Conservation (phyloP, 2,329 filamentous ascomycete species). For the Acrocalymma vagum region DNA sequence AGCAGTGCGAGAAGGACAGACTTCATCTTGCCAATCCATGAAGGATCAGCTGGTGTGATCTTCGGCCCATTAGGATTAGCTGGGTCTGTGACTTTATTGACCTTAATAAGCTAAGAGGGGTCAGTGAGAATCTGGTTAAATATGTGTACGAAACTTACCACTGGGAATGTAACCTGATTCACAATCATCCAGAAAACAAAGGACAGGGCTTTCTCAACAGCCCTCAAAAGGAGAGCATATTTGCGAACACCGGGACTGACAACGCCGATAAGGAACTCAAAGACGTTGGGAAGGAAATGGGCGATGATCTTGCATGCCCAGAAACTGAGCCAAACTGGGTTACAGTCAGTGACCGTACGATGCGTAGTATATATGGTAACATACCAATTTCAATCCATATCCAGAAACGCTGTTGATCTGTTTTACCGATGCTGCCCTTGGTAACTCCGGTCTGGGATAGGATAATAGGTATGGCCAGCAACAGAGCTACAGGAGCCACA, state of each 20-base stretch:
- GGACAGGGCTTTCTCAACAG: conserved; percentile 68
- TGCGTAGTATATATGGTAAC: conserved; percentile 8
- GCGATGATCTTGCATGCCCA: conserved; percentile 70
- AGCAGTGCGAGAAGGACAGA: conserved; percentile 73
- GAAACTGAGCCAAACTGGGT: conserved; percentile 65
- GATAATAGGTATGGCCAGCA: conserved; percentile 71
- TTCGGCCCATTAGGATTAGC: conserved; percentile 15
- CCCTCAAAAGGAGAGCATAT: conserved; percentile 66
- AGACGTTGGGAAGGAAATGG: conserved; percentile 66
- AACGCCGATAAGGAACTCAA: conserved; percentile 68
- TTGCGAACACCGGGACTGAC: conserved; percentile 72
- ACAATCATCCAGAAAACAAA: conserved; percentile 68
- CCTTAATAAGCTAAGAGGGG: conserved; percentile 16
- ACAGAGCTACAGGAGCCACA: conserved; percentile 63
- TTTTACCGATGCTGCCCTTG: conserved; percentile 59
- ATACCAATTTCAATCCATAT: conserved; percentile 68
- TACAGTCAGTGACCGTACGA: conserved; percentile 9
- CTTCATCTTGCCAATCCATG: conserved; percentile 66
- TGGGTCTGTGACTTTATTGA: conserved; percentile 17
- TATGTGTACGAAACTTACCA: conserved; percentile 45
- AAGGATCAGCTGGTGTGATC: conserved; percentile 7
- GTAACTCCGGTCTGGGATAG: conserved; percentile 60
- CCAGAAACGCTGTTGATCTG: conserved; percentile 69
- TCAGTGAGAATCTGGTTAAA: conserved; percentile 1
- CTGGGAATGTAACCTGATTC: conserved; percentile 67